Percentiles rank a stretch among this genome's conserved stretches.
These are phyloP conservation scores for Xerophyta viscosa DNA, from an alignment of 106 monocot species.

Conservation along the genomic window DNA sequence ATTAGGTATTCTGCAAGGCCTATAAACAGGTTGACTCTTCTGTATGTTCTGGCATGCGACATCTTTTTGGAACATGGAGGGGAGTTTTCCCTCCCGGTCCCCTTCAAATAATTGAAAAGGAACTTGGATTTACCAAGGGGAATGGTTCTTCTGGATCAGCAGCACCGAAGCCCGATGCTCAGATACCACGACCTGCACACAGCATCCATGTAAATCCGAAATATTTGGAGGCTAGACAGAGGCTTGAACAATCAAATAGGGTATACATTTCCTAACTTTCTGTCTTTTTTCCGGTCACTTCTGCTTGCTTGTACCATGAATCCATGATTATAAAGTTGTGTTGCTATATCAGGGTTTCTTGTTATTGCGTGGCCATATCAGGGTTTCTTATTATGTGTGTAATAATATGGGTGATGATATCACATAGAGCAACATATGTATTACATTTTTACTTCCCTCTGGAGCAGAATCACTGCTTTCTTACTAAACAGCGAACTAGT, in stretches of 20 bases:
- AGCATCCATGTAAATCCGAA: slow-evolving; percentile 99
- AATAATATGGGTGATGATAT: too few species aligned
- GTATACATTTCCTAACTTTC: slow-evolving; percentile 26
- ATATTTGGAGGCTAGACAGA: slow-evolving; percentile 92
- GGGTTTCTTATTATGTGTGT: too few species aligned
- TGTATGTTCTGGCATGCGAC: slow-evolving; percentile 81
- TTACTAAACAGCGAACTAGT: too few species aligned
- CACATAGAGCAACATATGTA: too few species aligned
- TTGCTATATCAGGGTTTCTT: too few species aligned
- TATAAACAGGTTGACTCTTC: slow-evolving; percentile 91
- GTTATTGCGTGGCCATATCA: background rate
- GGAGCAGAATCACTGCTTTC: too few species aligned
- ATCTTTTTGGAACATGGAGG: slow-evolving; percentile 99
- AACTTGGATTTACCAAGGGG: slow-evolving; percentile 46
- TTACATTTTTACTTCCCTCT: too few species aligned
- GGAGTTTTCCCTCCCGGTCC: slow-evolving; percentile 64
- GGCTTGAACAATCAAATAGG: slow-evolving; percentile 49
- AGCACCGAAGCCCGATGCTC: slow-evolving; percentile 44
- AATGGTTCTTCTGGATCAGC: slow-evolving; percentile 74
- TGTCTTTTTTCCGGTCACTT: too few species aligned
- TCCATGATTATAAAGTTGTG: background rate
- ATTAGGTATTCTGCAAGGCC: slow-evolving; percentile 95
- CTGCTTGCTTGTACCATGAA: too few species aligned
- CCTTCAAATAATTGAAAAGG: slow-evolving; percentile 86
- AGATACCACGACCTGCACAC: slow-evolving; percentile 46